Evolutionary conservation across 495 filamentous ascomycete genomes (phyloP).

Genomic region (Aspergillus conjunctus): DNA sequence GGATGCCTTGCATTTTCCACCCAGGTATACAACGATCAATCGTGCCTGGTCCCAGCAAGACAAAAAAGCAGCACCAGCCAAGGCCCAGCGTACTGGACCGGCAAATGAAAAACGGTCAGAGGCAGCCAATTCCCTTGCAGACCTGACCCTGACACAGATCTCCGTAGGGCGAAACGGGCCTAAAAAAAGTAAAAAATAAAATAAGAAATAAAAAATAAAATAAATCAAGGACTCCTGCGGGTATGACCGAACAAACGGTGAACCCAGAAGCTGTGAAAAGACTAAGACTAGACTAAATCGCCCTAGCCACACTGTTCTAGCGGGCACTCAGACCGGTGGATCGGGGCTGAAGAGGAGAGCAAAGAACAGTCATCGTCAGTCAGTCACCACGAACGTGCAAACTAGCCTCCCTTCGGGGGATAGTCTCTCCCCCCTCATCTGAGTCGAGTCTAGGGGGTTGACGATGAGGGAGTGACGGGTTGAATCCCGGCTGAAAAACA

Average conservation of each 20-base stretch:
- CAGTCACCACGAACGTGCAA: no score
- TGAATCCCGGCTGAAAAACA: background rate
- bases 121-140: background rate
- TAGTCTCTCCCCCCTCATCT: no score
- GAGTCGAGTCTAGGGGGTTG: no score
- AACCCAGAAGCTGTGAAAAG: background rate
- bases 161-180: background rate
- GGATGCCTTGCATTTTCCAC: conserved; percentile 2
- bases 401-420: no score
- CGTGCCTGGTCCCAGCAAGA: no score
- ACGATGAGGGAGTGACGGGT: no score
- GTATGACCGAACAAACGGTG: background rate
- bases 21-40: background rate
- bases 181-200: background rate
- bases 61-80: background rate
- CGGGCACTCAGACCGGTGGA: background rate
- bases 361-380: background rate
- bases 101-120: background rate
- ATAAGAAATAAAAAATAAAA: background rate
- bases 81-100: background rate
- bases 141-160: background rate
- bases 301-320: no score
- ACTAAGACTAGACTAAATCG: no score
- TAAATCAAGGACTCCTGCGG: background rate
- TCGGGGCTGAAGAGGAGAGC: background rate